Base-by-base conservation (phyloP, 495 filamentous ascomycete genomes). In the Tetracladium marchalianum region DNA sequence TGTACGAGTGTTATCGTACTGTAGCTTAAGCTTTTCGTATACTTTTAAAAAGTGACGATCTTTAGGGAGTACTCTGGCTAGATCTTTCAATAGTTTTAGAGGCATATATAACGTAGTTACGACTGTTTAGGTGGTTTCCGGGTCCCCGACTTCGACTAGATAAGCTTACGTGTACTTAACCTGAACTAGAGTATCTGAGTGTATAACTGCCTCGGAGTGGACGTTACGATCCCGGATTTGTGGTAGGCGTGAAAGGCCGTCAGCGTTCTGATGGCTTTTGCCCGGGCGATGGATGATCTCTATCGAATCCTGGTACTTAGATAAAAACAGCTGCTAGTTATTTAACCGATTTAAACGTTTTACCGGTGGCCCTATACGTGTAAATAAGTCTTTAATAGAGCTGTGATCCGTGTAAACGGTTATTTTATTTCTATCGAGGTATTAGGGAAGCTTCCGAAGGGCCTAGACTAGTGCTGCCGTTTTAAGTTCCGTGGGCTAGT, bases 401-500 rank as follows among this genome's bases (percentile, higher is more conserved):
- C 12, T 11, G 16, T 47, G 41, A 13, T 47, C 19, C 24, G 45
- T 47, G 12, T 39, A 39, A 6, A 47, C 24, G 4, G 24, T 47
- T 4, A 43, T 12, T 10, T 47, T 41, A 3, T 41, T 32, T 5
- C 13, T 4, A 16, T 43, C 33, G 6, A 39, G 31, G 37, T 39
- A 47, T 22, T 39, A 43, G 22, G 37, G 18, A 8, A 47, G 17
- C 27, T 47, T 47, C 15, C 24, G 9, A 43, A 47, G 31, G 6
- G 27, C 8, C 27, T 31, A 47, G 4, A 47, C 35, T 39, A 51
- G 24, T 1, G 24, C 35, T 11, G 1, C 38, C 13, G 40, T 47
- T 31, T 51, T 16, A 12, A 51, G 27, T 40, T 51, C 31, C 1
- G 17, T 49, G 31, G 48, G n/a, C 43, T 49, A 51, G 27, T 51